Percentiles rank a stretch among this genome's conserved stretches.
Conservation (phyloP, 2,329 filamentous ascomycete species). For the Sclerotiophoma versabilis region DNA sequence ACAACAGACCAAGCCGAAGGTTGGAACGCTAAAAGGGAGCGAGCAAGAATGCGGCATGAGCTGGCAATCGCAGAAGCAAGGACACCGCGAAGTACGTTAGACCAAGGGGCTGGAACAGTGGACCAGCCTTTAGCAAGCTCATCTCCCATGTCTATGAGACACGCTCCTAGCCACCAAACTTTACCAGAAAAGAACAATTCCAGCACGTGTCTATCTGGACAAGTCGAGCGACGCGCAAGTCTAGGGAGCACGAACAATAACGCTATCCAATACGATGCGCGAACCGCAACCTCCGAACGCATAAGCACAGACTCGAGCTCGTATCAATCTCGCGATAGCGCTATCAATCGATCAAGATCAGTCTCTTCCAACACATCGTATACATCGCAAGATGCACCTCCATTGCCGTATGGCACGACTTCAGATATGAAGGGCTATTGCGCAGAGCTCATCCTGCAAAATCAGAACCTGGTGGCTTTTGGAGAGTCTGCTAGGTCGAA, state of each 20-base stretch:
- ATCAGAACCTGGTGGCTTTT: slow-evolving; percentile 11
- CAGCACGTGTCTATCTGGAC: slow-evolving; percentile 7
- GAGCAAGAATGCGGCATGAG: slow-evolving; percentile 25
- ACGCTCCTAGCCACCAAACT: slow-evolving; percentile 25
- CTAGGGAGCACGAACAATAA: slow-evolving; percentile 1
- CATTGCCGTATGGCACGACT: slow-evolving; percentile 7
- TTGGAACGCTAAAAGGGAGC: slow-evolving; percentile 31
- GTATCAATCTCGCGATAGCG: slow-evolving; percentile 20
- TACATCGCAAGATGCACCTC: slow-evolving; percentile 10
- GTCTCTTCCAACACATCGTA: slow-evolving; percentile 22
- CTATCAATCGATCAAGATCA: slow-evolving; percentile 20
- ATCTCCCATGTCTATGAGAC: slow-evolving; percentile 13
- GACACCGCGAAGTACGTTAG: slow-evolving; percentile 18
- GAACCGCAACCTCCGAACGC: slow-evolving; percentile 13
- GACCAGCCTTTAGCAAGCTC: slow-evolving; percentile 5
- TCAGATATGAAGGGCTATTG: slow-evolving; percentile 8
- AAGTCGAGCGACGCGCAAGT: slow-evolving; percentile 16
- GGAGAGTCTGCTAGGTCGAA: slow-evolving; percentile 17
- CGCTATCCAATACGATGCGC: slow-evolving; percentile 2
- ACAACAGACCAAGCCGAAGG: slow-evolving; percentile 13
- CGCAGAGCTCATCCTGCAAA: slow-evolving; percentile 12
- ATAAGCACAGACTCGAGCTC: slow-evolving; percentile 23
- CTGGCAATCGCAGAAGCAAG: slow-evolving; percentile 22
- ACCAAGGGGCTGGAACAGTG: slow-evolving; percentile 13
- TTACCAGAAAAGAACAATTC: slow-evolving; percentile 22